These are phyloP conservation scores for Xerocomus spinulosus DNA, from an alignment of 768 basidiomycete genomes.

Conservation along the genomic window DNA sequence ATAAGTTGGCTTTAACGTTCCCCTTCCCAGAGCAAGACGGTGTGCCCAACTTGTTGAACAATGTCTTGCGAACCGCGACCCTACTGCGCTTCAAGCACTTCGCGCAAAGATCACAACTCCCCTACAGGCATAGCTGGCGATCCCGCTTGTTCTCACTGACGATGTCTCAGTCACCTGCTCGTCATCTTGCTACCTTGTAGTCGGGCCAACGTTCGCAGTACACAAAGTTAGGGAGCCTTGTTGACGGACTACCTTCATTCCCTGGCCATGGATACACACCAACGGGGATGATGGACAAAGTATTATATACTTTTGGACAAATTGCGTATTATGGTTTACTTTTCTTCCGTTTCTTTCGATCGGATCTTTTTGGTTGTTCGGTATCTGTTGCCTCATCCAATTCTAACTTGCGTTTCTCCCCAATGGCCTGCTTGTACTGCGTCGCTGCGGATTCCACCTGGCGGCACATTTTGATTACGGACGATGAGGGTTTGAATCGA, in stretches of 20 bases:
- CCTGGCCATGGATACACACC: no score
- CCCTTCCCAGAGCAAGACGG: constrained; percentile 23
- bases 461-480: constrained; percentile 57
- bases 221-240: no score
- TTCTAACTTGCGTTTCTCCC: constrained; percentile 38
- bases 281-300: no score
- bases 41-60: constrained; percentile 24
- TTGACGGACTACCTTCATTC: no score
- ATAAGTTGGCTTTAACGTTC: background rate
- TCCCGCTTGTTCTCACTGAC: background rate
- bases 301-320: no score
- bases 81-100: constrained; percentile 19
- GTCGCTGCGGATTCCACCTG: constrained; percentile 44
- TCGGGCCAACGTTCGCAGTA: no score
- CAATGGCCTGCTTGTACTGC: constrained; percentile 4
- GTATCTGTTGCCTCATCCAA: constrained; percentile 24
- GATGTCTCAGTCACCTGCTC: no score
- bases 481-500: constrained; percentile 60
- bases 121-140: constrained; percentile 5
- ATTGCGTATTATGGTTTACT: constrained; percentile 24
- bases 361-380: constrained; percentile 34
- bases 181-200: no score
- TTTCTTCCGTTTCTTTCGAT: constrained; percentile 45
- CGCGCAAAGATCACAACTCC: constrained; percentile 10
- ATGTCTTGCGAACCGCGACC: constrained; percentile 22